Base-by-base conservation (phyloP, 2,329 filamentous ascomycete species). In the Aspergillus felis region DNA sequence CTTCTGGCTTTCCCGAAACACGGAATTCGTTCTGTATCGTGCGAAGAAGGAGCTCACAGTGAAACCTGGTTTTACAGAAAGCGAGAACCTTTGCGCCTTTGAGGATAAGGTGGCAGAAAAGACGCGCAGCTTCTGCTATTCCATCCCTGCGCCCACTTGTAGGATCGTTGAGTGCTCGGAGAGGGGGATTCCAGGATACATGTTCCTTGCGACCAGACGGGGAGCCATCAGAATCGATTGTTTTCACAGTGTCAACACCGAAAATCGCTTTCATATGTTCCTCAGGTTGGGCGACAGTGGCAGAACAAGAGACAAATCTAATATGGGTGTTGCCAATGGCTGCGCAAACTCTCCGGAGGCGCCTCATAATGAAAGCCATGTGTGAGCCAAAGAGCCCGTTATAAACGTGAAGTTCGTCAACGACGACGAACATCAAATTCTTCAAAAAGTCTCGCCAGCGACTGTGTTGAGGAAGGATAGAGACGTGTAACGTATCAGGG, bases 161-260 rank as follows among this genome's bases (percentile, higher is more conserved):
- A 8, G 92, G 90, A 73, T 97, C 93, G 1, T 82, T 84, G 0
- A 93, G 91, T 64, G 97, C 93, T 71, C 92, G 95, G 74, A 86
- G 96, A 0, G 94, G 94, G 0, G 93, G 97, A 66, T 97, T 97
- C 94, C 94, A 99, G 73, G 92, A 97, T 5, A 99, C 70, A 57
- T 97, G 97, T 68, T 97, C 93, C 71, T 97, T 97, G 24, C 91
- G 83, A 0, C 93, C 91, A 5, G 91, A 91, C 0, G 94, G 94
- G 0, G 92, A 96, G 1, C 94, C 94, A 69, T 99, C 94, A 67
- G 90, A 92, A 68, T 97, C 92, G 0, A 93, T 88, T 47, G 97
- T 74, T 57, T 82, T 85, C 12, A 97, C 90, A 61, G 92, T 81
- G 0, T 92, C 84, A 7, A 96, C 83, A 0, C 93, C 93, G 64